Evolutionary conservation across 148 eudicot species (phyloP).

Genomic region (Suaeda aralocaspica): DNA sequence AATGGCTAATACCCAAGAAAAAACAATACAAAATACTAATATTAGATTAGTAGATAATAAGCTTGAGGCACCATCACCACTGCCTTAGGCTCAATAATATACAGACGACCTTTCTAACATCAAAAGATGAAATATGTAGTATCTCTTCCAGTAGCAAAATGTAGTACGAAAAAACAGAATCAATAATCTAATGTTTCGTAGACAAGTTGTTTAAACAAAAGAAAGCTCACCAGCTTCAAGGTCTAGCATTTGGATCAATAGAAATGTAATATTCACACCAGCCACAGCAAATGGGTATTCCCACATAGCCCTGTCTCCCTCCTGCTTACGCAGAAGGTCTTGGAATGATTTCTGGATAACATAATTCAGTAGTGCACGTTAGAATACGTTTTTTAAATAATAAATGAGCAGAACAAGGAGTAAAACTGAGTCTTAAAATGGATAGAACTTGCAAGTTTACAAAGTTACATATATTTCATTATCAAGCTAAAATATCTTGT

Average conservation of each 20-base stretch:
- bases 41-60: background rate
- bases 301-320: slow-evolving; percentile 93
- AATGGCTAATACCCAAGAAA: background rate
- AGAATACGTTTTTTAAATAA: slow-evolving; percentile 9
- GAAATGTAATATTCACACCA: slow-evolving; percentile 94
- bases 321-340: slow-evolving; percentile 82
- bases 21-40: background rate
- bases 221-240: slow-evolving; percentile 70
- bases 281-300: slow-evolving; percentile 99
- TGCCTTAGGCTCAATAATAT: background rate
- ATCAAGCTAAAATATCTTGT: background rate
- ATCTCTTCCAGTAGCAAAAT: slow-evolving; percentile 1
- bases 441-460: background rate
- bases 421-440: background rate
- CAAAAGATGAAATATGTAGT: no score
- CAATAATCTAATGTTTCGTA: background rate
- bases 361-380: slow-evolving; percentile 14
- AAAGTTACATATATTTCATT: background rate
- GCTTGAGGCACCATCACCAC: background rate
- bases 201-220: slow-evolving; percentile 4
- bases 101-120: background rate
- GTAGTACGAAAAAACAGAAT: background rate
- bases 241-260: slow-evolving; percentile 95
- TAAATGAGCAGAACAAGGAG: background rate
- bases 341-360: slow-evolving; percentile 81